These are phyloP conservation scores for Zygotorulaspora chibaensis DNA, from an alignment of 805 yeast species.

Conservation along the genomic window DNA sequence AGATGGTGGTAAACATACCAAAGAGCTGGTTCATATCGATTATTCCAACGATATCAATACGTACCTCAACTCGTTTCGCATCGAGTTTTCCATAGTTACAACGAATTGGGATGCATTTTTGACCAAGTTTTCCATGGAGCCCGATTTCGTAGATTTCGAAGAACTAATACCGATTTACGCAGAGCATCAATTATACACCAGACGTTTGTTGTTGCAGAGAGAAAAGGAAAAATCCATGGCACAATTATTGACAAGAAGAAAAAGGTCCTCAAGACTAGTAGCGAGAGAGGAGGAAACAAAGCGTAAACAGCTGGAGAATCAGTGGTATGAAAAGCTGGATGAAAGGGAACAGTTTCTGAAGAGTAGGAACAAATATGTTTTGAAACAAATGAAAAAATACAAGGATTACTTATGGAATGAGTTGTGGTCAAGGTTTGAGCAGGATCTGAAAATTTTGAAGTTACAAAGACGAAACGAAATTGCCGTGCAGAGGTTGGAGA, in stretches of 20 bases:
- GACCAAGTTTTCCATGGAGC: conserved; percentile 10
- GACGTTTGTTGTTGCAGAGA: conserved; percentile 38
- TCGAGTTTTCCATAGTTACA: conserved; percentile 23
- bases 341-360: conserved; percentile 29
- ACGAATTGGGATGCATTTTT: conserved; percentile 28
- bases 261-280: conserved; percentile 69
- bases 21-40: conserved; percentile 29
- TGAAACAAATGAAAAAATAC: conserved; percentile 24
- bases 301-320: conserved; percentile 42
- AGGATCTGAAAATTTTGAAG: conserved; percentile 25
- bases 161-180: conserved; percentile 19
- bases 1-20: conserved; percentile 12
- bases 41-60: conserved; percentile 30
- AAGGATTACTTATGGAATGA: conserved; percentile 30
- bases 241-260: conserved; percentile 59
- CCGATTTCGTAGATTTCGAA: conserved; percentile 9
- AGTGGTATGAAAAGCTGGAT: conserved; percentile 36
- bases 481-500: background rate
- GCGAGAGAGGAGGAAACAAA: conserved; percentile 59
- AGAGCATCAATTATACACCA: conserved; percentile 27
- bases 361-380: conserved; percentile 23
- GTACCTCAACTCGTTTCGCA: conserved; percentile 24
- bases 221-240: conserved; percentile 62
- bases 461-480: conserved; percentile 13
- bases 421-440: conserved; percentile 30